Evolutionary conservation across 2,329 filamentous ascomycete species (phyloP).

Genomic region (Aspergillus sojae): DNA sequence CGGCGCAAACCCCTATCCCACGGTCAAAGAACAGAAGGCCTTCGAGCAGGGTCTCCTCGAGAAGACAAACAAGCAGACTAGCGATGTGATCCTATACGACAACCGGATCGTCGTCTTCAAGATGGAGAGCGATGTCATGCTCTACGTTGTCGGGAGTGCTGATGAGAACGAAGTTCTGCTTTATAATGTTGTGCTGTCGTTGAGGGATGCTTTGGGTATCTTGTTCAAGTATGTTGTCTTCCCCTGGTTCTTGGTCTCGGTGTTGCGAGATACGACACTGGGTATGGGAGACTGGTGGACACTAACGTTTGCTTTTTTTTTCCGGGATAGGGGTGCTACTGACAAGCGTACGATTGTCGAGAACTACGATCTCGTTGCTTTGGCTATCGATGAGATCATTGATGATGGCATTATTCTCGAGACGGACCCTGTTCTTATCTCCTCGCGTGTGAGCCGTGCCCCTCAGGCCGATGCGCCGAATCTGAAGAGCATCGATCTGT

Average conservation of each 20-base stretch:
- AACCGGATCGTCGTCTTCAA: constrained; percentile 97
- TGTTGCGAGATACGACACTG: background rate
- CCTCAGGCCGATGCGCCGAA: constrained; percentile 85
- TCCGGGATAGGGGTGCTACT: constrained; percentile 73
- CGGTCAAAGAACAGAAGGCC: constrained; percentile 88
- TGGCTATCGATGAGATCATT: constrained; percentile 93
- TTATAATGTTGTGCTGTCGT: constrained; percentile 90
- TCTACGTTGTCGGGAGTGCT: constrained; percentile 85
- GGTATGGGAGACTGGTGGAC: background rate
- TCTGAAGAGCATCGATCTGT: constrained; percentile 91
- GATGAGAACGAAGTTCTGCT: constrained; percentile 97
- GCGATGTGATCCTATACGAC: constrained; percentile 96
- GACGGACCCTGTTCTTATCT: constrained; percentile 92
- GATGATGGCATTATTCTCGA: constrained; percentile 97
- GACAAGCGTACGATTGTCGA: constrained; percentile 98
- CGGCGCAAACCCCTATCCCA: constrained; percentile 77
- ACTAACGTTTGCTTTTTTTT: background rate
- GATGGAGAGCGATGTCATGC: constrained; percentile 95
- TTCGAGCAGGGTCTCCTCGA: constrained; percentile 96
- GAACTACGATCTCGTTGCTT: constrained; percentile 94
- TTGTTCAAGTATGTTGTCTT: constrained; percentile 76
- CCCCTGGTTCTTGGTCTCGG: background rate
- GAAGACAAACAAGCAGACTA: constrained; percentile 94
- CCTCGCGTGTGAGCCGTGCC: constrained; percentile 87
- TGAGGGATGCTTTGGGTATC: constrained; percentile 86